Conservation (phyloP, 225 moss, liverwort and hornwort species). For the Straminergon stramineum region DNA sequence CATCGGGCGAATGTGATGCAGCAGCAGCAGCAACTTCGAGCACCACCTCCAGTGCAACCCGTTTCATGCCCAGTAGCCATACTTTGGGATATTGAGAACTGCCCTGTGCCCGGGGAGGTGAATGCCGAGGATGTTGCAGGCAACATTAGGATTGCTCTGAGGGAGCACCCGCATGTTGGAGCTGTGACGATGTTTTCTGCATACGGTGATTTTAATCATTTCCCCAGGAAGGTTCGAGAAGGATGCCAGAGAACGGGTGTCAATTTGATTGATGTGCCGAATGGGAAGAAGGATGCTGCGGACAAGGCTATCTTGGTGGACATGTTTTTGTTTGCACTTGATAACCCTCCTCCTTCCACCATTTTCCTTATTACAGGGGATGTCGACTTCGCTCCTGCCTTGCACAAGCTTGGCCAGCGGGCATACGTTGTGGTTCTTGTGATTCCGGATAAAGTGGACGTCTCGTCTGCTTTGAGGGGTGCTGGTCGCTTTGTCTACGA, state of each 20-base stretch:
- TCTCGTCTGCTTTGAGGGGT: constrained; percentile 71
- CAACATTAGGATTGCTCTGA: constrained; percentile 75
- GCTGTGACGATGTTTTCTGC: constrained; percentile 92
- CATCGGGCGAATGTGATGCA: constrained; percentile 36
- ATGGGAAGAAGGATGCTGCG: constrained; percentile 89
- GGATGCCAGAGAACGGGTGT: constrained; percentile 94
- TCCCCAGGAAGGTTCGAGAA: constrained; percentile 80
- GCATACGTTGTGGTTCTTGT: constrained; percentile 83
- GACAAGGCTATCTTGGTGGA: constrained; percentile 97
- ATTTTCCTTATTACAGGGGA: constrained; percentile 93
- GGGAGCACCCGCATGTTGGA: constrained; percentile 68
- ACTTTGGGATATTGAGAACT: constrained; percentile 99
- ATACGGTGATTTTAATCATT: constrained; percentile 88
- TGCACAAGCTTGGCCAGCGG: constrained; percentile 88
- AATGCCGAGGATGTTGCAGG: constrained; percentile 91
- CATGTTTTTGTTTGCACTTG: constrained; percentile 84
- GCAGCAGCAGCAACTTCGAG: constrained; percentile 49
- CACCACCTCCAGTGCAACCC: constrained; percentile 18
- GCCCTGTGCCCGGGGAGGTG: constrained; percentile 85
- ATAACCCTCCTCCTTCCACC: constrained; percentile 82
- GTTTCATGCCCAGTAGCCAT: constrained; percentile 58
- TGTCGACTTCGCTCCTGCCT: constrained; percentile 84
- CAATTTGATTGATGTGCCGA: constrained; percentile 90
- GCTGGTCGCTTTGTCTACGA: constrained; percentile 84
- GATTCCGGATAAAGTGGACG: constrained; percentile 65